Evolutionary conservation across 2,329 filamentous ascomycete genomes (phyloP).

Genomic region (Colletotrichum gigasporum): DNA sequence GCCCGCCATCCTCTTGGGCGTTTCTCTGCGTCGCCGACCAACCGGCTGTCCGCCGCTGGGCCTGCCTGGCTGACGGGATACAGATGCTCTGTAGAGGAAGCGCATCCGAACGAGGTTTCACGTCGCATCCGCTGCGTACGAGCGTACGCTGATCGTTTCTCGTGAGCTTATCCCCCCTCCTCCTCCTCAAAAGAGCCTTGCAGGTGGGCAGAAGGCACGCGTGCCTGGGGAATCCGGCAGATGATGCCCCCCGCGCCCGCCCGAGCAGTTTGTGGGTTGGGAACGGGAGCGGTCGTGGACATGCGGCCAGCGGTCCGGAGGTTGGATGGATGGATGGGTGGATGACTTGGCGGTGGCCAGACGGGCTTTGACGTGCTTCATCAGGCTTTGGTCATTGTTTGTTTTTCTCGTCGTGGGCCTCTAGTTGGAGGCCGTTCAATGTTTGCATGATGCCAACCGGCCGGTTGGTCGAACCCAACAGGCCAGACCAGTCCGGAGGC

Average conservation of each 20-base stretch:
- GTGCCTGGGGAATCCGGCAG: neutral
- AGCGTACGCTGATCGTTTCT: neutral
- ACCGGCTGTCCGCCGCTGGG: conserved; percentile 17
- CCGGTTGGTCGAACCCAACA: too few species aligned
- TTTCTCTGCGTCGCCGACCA: conserved; percentile 4
- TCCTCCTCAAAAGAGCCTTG: neutral
- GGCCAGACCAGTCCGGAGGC: too few species aligned
- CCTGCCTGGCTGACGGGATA: conserved; percentile 3
- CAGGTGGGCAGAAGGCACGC: neutral
- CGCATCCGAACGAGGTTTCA: conserved; percentile 2
- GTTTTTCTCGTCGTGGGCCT: too few species aligned
- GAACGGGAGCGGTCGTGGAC: neutral
- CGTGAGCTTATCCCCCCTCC: neutral
- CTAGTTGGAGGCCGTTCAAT: too few species aligned
- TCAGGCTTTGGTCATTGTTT: too few species aligned
- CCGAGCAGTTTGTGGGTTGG: neutral
- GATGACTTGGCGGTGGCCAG: too few species aligned
- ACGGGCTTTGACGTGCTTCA: too few species aligned
- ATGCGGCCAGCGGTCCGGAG: neutral
- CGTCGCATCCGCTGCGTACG: neutral
- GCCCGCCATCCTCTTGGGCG: neutral
- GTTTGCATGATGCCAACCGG: too few species aligned
- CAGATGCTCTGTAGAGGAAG: neutral
- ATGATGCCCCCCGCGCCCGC: neutral
- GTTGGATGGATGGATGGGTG: too few species aligned